Evolutionary conservation across 2,329 filamentous ascomycete species (phyloP).

Genomic region (Penicillium corylophilum): DNA sequence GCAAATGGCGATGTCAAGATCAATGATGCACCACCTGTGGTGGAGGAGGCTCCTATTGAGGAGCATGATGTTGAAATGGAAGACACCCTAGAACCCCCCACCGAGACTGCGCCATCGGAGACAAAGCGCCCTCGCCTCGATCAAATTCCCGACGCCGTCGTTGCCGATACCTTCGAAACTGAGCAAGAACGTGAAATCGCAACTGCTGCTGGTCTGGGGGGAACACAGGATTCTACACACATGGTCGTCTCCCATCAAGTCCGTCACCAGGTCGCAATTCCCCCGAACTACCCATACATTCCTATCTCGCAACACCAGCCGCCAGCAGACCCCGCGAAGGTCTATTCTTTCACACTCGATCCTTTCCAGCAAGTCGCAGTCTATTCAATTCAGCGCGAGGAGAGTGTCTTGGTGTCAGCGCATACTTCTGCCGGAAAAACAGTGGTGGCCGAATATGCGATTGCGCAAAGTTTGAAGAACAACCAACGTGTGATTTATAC

Average conservation of each 20-base stretch:
- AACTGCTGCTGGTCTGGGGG: constrained; percentile 68
- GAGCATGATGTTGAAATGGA: constrained; percentile 14
- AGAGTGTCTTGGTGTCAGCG: constrained; percentile 94
- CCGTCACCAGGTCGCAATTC: constrained; percentile 93
- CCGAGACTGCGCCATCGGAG: constrained; percentile 42
- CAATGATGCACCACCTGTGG: constrained; percentile 27
- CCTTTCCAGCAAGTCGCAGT: constrained; percentile 96
- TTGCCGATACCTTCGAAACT: constrained; percentile 93
- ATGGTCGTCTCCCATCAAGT: constrained; percentile 95
- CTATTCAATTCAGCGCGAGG: constrained; percentile 89
- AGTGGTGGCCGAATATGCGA: constrained; percentile 96
- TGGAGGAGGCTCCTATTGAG: constrained; percentile 24
- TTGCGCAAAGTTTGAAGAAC: constrained; percentile 93
- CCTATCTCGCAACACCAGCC: constrained; percentile 93
- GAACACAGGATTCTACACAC: constrained; percentile 59
- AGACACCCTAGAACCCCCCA: constrained; percentile 19
- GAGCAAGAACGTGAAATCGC: constrained; percentile 90
- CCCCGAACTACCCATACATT: constrained; percentile 89
- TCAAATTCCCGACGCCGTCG: constrained; percentile 70
- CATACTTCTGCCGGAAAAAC: constrained; percentile 98
- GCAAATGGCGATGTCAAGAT: constrained; percentile 75
- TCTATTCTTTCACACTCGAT: constrained; percentile 87
- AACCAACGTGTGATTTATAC: constrained; percentile 99
- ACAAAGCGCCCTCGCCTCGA: constrained; percentile 52
- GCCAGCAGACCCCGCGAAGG: constrained; percentile 80